phyloP scores from a whole-genome alignment of 352 stramenopile species.

The Bremia lactucae region DNA sequence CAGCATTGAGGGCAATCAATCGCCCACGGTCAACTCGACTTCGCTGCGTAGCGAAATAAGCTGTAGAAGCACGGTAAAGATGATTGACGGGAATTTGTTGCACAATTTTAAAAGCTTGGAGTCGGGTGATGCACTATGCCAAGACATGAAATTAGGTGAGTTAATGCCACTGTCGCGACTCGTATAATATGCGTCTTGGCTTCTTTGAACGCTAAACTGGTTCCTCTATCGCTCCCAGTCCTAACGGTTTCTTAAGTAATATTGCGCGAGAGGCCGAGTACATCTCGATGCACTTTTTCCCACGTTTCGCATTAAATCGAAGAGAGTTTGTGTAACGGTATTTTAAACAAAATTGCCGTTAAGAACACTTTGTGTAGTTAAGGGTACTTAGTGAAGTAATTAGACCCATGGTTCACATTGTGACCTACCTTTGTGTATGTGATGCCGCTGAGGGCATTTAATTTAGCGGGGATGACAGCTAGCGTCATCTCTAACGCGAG shows the following conservation, averaged over 20 bases:
- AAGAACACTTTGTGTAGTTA: too few relatives aligned
- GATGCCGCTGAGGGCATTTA: too few relatives aligned
- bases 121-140: constrained; percentile 11
- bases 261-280: constrained; percentile 47
- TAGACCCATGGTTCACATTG: too few relatives aligned
- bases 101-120: constrained; percentile 6
- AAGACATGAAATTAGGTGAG: constrained; percentile 7
- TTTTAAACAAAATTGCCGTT: too few relatives aligned
- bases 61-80: constrained; percentile 71
- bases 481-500: too few relatives aligned
- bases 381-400: too few relatives aligned
- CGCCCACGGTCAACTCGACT: constrained; percentile 52
- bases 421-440: too few relatives aligned
- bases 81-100: constrained; percentile 53
- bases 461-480: too few relatives aligned
- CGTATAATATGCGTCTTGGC: constrained; percentile 20
- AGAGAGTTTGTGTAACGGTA: constrained; percentile 17
- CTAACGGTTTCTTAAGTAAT: constrained; percentile 38
- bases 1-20: constrained; percentile 44
- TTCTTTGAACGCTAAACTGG: constrained; percentile 20
- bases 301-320: constrained; percentile 31
- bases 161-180: constrained; percentile 16
- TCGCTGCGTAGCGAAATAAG: constrained; percentile 66
- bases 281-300: constrained; percentile 49
- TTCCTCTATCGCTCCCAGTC: constrained; percentile 38